Evolutionary conservation across 2,329 filamentous ascomycete species (phyloP).

Genomic region (Alternaria sp.): DNA sequence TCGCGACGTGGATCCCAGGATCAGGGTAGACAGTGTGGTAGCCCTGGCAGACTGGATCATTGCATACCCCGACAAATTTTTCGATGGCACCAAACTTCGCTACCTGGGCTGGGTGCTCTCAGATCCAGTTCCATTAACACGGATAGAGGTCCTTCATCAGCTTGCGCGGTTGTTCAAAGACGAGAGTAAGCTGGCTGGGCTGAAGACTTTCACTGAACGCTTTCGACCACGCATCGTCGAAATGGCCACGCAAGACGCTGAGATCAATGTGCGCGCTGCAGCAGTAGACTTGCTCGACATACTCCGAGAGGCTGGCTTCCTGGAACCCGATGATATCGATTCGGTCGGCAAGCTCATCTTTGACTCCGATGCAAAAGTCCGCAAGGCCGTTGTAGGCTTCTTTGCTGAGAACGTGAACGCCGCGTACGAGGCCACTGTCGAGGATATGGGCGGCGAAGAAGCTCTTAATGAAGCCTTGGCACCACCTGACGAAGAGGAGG

Average conservation of each 20-base stretch:
- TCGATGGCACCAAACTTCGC: conserved; percentile 87
- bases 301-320: conserved; percentile 81
- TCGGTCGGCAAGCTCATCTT: conserved; percentile 87
- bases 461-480: conserved; percentile 77
- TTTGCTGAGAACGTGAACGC: conserved; percentile 89
- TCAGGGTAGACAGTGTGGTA: conserved; percentile 86
- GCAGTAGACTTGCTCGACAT: conserved; percentile 84
- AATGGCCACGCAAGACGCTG: conserved; percentile 87
- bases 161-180: conserved; percentile 80
- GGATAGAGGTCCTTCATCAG: conserved; percentile 87
- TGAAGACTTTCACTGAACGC: conserved; percentile 91
- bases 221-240: conserved; percentile 89
- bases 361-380: conserved; percentile 82
- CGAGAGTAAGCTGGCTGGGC: conserved; percentile 75
- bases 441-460: conserved; percentile 84
- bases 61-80: conserved; percentile 83
- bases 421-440: conserved; percentile 77
- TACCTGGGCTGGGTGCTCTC: conserved; percentile 97
- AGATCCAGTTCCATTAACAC: conserved; percentile 75
- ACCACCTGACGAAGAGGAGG: conserved; percentile 73
- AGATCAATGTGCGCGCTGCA: conserved; percentile 78
- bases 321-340: conserved; percentile 93
- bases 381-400: conserved; percentile 88
- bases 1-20: conserved; percentile 88
- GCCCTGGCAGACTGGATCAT: conserved; percentile 90